Evolutionary conservation across 352 stramenopile genomes (phyloP), one percentile per base, ranked within the genome.

Genomic region (Pythium utonaiense): DNA sequence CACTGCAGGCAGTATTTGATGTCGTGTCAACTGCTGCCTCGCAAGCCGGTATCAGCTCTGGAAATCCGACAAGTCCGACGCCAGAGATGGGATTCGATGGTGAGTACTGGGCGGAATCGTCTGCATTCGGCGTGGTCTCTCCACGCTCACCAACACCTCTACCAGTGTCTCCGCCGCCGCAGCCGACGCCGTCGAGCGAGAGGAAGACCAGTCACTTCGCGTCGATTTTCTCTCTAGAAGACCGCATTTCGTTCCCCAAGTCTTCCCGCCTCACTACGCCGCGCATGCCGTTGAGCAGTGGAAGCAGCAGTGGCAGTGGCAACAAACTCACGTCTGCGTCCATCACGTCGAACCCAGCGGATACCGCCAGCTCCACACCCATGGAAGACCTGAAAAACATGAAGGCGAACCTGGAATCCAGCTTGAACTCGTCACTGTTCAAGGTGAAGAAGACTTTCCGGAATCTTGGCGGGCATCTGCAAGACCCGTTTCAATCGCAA

Each of bases 351-450:
- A 25, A 36, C 1, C 21, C 38, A 9, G 22, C 33, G 13, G 53
- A 47, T 28, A 40, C 41, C 6, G 24, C 17, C 31, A 50, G 30
- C 22, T 53, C 42, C 13, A 54, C 34, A 6, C 64, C 51, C 56
- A 82, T 90, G 54, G 78, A 90, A 53, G 80, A 90, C 40, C 53
- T 92, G 25, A 88, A 89, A 58, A 85, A 75, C 48, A 87, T 87
- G 48, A 89, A 86, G 58, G 71, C 73, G 3, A 89, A 93, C 40
- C 69, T 93, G 28, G 77, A 80, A 12, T 89, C 80, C 17, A 89
- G 78, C 42, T 71, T 93, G 19, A 91, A 86, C 49, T 79, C 69
- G 8, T 90, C 80, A 5, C 62, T 90, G 16, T 74, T 78, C 42
- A 91, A 91, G 60, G 80, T 93, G 33, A 89, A 89, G 53, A 83